Evolutionary conservation across 371 early-diverging fungal species (phyloP), one percentile per base, ranked within the genome.

Genomic region (Mucor circinelloides): DNA sequence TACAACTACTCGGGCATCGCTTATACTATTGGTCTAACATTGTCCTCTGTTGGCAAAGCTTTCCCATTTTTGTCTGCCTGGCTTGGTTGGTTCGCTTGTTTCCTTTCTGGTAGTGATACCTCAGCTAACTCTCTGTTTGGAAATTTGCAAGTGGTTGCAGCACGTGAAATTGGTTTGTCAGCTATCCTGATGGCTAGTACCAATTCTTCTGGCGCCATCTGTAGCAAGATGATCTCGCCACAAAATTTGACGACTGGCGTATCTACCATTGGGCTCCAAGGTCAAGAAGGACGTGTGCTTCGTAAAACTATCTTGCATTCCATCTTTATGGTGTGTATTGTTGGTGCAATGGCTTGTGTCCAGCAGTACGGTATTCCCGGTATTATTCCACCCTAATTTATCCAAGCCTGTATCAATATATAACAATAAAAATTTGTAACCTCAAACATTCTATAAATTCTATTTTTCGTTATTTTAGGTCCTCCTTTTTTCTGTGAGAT

Each of bases 1-100:
- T 84, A 78, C 66, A 84, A 84, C 63, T 84, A 80, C 34, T 68
- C 71, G 58, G 82, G 84, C 19, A 84, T 84, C 28, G 84, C 74
- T 1, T 84, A 84, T 52, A 78, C 84, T 0, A 70, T 81, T n/a
- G 84, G 84, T 25, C 61, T 84, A 15, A 78, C 80, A 0, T 58
- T 84, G 0, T 76, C 82, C n/a, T 80, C 80, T 19, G 84, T 84
- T 2, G 82, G 82, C 2, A 68, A 63, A 13, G 84, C 80, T 0
- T 84, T 84, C 72, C 84, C 84, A 0, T 84, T 84, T 63, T 64
- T 84, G 17, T 84, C 84, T 27, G 84, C 81, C 6, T 84, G 80
- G 80, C 67, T 84, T 7, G 84, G 84, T 19, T 84, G 84, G 84
- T 40, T 84, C 5, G 84, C 80, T 3, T 84, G 84, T 56, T 84